These are phyloP conservation scores for Magnaporthales sp. DNA, from an alignment of 2,329 filamentous ascomycete species.

Conservation along the genomic window DNA sequence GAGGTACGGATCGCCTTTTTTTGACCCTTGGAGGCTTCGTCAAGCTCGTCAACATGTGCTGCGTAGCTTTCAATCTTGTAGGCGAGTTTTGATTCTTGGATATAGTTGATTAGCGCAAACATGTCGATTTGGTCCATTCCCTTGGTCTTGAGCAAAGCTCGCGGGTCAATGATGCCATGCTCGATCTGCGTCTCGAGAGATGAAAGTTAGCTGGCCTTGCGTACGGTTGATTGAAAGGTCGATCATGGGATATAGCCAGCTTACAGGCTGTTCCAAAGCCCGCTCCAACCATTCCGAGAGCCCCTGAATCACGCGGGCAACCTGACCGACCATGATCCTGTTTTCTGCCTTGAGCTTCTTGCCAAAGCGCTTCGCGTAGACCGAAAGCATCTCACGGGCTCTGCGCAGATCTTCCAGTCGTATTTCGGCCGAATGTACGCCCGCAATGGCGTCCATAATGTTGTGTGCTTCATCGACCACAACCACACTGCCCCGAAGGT, in stretches of 20 bases:
- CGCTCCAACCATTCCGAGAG: conserved; percentile 59
- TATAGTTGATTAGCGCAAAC: conserved; percentile 77
- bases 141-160: conserved; percentile 68
- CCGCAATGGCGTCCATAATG: conserved; percentile 87
- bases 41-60: conserved; percentile 46
- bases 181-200: background rate
- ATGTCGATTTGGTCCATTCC: conserved; percentile 94
- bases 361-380: conserved; percentile 81
- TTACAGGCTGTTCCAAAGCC: conserved; percentile 25
- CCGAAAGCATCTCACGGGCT: conserved; percentile 65
- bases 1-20: conserved; percentile 37
- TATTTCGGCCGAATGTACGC: conserved; percentile 75
- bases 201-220: conserved; percentile 31
- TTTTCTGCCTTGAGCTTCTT: conserved; percentile 87
- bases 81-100: conserved; percentile 85
- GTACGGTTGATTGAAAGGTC: background rate
- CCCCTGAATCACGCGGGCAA: conserved; percentile 75
- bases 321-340: conserved; percentile 80
- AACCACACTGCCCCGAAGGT: conserved; percentile 79
- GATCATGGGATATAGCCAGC: background rate
- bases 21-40: conserved; percentile 16
- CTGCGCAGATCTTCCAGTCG: conserved; percentile 63
- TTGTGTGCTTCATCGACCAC: conserved; percentile 98
- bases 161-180: conserved; percentile 63
- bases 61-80: conserved; percentile 91